These are phyloP conservation scores for Fusarium nanum DNA, from an alignment of 2,329 filamentous ascomycete genomes.

Conservation along the genomic window DNA sequence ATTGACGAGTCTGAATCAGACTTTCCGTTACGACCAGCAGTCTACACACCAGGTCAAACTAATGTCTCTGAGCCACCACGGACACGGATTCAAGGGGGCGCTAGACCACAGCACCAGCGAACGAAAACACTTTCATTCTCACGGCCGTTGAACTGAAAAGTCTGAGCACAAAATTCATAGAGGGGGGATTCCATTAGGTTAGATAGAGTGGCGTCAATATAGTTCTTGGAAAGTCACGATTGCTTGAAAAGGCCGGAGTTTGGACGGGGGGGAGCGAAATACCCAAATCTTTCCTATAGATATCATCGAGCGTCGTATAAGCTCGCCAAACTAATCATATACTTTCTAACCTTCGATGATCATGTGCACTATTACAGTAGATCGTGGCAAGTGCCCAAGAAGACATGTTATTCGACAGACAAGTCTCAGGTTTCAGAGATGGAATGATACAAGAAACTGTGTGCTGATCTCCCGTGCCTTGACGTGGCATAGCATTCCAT, in stretches of 20 bases:
- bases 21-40: constrained; percentile 23
- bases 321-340: neutral
- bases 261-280: constrained; percentile 4
- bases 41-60: constrained; percentile 20
- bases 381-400: neutral
- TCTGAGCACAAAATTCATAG: neutral
- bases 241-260: neutral
- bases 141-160: constrained; percentile 2
- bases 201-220: neutral
- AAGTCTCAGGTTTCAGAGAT: neutral
- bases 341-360: neutral
- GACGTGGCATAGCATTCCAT: constrained; percentile 10
- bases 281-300: constrained; percentile 13
- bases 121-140: constrained; percentile 23
- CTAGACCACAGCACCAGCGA: constrained; percentile 7
- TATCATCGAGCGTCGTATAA: neutral
- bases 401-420: neutral
- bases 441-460: neutral
- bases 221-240: neutral
- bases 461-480: constrained; percentile 1
- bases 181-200: neutral
- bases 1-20: constrained; percentile 7
- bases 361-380: neutral
- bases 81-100: constrained; percentile 45
- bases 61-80: constrained; percentile 36